A percentile compares a stretch with the other conserved stretches of the same genome.
phyloP scores from a whole-genome alignment of 352 stramenopile species.

The Phytophthora sp. region DNA sequence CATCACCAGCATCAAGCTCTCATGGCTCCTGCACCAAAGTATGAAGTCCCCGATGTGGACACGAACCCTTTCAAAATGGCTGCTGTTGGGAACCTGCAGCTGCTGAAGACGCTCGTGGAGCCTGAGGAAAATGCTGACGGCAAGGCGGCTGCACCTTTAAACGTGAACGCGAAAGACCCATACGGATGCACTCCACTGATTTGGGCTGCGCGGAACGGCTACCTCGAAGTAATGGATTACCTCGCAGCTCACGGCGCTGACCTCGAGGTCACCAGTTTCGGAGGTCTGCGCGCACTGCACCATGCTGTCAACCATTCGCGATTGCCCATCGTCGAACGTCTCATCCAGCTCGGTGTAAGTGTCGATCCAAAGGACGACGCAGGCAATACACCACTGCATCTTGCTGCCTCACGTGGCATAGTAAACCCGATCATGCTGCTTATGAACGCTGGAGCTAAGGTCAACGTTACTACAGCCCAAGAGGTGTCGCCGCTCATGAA shows the following conservation, averaged over 20 bases:
- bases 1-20: background rate
- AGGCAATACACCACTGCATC: conserved; percentile 87
- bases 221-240: conserved; percentile 83
- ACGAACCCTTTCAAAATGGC: conserved; percentile 90
- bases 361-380: conserved; percentile 85
- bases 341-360: conserved; percentile 80
- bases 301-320: conserved; percentile 87
- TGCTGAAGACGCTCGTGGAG: conserved; percentile 76
- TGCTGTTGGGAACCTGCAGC: conserved; percentile 73
- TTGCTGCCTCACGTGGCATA: conserved; percentile 80
- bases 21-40: conserved; percentile 53
- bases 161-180: conserved; percentile 82
- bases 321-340: conserved; percentile 56
- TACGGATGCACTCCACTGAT: conserved; percentile 83
- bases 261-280: conserved; percentile 77
- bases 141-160: conserved; percentile 49
- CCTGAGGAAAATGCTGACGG: conserved; percentile 41
- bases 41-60: conserved; percentile 81
- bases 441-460: conserved; percentile 78
- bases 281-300: conserved; percentile 80
- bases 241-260: conserved; percentile 68
- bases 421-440: conserved; percentile 85
- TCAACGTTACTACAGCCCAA: conserved; percentile 73
- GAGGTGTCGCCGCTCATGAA: conserved; percentile 90
- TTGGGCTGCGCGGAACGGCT: conserved; percentile 86